Conservation (phyloP, 495 filamentous ascomycete genomes). For the Durotheca rogersii region DNA sequence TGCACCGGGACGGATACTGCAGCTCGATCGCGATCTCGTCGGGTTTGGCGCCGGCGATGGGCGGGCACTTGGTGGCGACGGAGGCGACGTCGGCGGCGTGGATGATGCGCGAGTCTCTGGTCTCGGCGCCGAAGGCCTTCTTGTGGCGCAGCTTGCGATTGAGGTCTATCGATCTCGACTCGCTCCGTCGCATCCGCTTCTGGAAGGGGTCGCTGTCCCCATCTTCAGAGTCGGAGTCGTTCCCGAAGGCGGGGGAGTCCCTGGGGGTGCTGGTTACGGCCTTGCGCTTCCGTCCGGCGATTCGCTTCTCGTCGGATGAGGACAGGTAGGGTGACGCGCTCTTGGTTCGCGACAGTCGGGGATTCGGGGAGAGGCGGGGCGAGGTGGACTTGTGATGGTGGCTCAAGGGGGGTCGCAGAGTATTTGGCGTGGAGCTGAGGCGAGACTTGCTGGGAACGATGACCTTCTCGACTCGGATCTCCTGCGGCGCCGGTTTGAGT, state of each 20-base stretch:
- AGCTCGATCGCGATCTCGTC: slow-evolving; percentile 60
- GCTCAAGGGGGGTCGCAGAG: slow-evolving; percentile 20
- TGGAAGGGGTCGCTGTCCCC: slow-evolving; percentile 29
- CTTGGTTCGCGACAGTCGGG: slow-evolving; percentile 30
- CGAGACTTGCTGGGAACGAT: slow-evolving; percentile 27
- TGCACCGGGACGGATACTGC: slow-evolving; percentile 71
- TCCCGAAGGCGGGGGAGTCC: slow-evolving; percentile 35
- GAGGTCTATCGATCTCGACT: slow-evolving; percentile 44
- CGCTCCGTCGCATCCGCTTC: slow-evolving; percentile 35
- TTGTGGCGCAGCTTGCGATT: slow-evolving; percentile 61
- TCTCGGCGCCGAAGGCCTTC: slow-evolving; percentile 57
- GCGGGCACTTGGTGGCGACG: slow-evolving; percentile 50
- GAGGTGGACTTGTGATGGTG: slow-evolving; percentile 24
- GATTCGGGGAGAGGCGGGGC: slow-evolving; percentile 28
- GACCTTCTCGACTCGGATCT: slow-evolving; percentile 41
- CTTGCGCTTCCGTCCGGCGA: slow-evolving; percentile 33
- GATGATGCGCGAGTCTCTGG: slow-evolving; percentile 54
- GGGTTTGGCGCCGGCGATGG: slow-evolving; percentile 46
- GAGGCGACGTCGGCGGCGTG: slow-evolving; percentile 69
- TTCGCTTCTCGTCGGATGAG: slow-evolving; percentile 36
- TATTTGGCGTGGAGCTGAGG: slow-evolving; percentile 14
- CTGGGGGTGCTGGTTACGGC: slow-evolving; percentile 31
- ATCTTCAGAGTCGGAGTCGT: slow-evolving; percentile 27
- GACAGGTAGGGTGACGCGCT: slow-evolving; percentile 41
- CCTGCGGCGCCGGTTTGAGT: slow-evolving; percentile 34